Conservation (phyloP, 768 basidiomycete species). For the Tephrocybe rancida region DNA sequence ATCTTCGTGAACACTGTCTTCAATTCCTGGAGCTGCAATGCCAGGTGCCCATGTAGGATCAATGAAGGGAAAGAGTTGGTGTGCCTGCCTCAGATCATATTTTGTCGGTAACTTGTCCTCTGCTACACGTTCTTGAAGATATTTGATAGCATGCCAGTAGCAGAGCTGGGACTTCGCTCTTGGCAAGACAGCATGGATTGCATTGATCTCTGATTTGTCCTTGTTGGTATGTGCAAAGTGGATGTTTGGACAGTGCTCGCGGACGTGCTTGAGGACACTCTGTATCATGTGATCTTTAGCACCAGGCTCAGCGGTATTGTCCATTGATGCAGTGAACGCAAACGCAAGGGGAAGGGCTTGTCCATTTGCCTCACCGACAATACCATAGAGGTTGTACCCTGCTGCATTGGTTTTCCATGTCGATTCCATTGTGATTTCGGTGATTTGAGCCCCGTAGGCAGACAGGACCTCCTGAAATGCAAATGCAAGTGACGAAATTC, state of each 20-base stretch:
- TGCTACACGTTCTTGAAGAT: constrained; percentile 22
- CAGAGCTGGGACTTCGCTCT: constrained; percentile 31
- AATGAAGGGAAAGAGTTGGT: constrained; percentile 22
- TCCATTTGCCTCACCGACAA: constrained; percentile 6
- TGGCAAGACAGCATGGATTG: constrained; percentile 18
- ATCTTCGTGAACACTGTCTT: constrained; percentile 12
- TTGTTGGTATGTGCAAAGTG: constrained; percentile 25
- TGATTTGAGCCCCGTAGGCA: neutral
- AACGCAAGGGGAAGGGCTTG: constrained; percentile 11
- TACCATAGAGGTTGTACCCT: neutral
- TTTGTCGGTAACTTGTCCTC: constrained; percentile 22
- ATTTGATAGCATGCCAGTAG: constrained; percentile 31
- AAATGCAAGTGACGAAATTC: constrained; percentile 8
- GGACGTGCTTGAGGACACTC: constrained; percentile 17
- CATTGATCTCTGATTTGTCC: constrained; percentile 30
- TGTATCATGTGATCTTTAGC: constrained; percentile 23
- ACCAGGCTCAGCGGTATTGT: constrained; percentile 16
- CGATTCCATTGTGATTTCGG: constrained; percentile 7
- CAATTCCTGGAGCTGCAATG: constrained; percentile 3
- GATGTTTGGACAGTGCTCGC: constrained; percentile 18
- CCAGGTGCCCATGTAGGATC: constrained; percentile 26
- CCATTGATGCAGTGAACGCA: constrained; percentile 21
- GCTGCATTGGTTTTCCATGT: constrained; percentile 9
- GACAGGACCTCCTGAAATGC: neutral
- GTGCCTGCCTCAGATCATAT: constrained; percentile 18